phyloP scores from a whole-genome alignment of 2,329 filamentous ascomycete genomes.

The Paracamarosporium sp. region DNA sequence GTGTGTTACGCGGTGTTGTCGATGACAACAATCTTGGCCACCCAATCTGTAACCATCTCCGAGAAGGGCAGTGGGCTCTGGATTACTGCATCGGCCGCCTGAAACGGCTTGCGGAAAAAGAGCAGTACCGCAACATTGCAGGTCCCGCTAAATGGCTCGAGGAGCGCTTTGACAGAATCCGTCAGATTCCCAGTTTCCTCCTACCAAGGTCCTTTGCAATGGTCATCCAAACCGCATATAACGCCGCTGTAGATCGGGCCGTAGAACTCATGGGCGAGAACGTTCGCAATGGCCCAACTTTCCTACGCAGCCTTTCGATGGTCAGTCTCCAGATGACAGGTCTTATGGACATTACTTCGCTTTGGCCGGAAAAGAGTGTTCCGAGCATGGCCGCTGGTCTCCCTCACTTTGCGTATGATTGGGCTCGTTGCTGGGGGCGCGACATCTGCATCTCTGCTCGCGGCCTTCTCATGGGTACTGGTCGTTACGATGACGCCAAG shows the following conservation, averaged over 20 bases:
- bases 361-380: constrained; percentile 85
- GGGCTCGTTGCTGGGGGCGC: constrained; percentile 96
- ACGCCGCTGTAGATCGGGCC: constrained; percentile 78
- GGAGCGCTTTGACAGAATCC: constrained; percentile 84
- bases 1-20: constrained; percentile 82
- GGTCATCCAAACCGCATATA: constrained; percentile 85
- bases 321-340: constrained; percentile 92
- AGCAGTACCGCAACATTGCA: constrained; percentile 67
- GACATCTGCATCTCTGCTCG: constrained; percentile 97
- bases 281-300: constrained; percentile 82
- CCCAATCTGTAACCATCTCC: constrained; percentile 89
- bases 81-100: constrained; percentile 85
- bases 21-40: constrained; percentile 90
- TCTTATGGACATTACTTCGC: constrained; percentile 84
- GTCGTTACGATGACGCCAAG: constrained; percentile 84
- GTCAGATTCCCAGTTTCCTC: constrained; percentile 84
- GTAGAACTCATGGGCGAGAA: constrained; percentile 81
- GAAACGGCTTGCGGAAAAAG: constrained; percentile 70
- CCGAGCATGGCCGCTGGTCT: constrained; percentile 90
- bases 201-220: constrained; percentile 93
- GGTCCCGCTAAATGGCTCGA: constrained; percentile 79
- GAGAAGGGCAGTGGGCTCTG: constrained; percentile 89
- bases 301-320: constrained; percentile 86
- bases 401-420: constrained; percentile 91
- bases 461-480: constrained; percentile 89